Percentiles rank a stretch among this genome's conserved stretches.
These are phyloP conservation scores for Farysia itapuensis DNA, from an alignment of 1,284 basidiomycete genomes.

Conservation along the genomic window DNA sequence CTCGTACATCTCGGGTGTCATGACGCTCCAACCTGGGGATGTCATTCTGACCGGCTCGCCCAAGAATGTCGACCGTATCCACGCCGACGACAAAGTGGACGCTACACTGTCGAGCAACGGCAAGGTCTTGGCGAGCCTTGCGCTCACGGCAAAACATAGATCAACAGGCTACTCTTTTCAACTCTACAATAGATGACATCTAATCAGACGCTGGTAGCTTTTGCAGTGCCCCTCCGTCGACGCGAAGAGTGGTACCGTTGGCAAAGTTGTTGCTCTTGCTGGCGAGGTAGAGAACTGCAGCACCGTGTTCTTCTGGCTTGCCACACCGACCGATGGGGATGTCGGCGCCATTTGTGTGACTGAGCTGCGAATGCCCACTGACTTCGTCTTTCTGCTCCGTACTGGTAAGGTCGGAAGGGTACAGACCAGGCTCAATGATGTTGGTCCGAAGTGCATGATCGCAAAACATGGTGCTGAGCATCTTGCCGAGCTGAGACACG, in stretches of 20 bases:
- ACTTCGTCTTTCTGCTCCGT: conserved; percentile 3
- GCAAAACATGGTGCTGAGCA: conserved; percentile 28
- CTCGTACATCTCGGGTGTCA: neutral
- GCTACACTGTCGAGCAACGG: neutral
- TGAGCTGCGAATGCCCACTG: conserved; percentile 19
- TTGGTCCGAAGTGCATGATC: conserved; percentile 20
- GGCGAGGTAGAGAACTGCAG: conserved; percentile 22
- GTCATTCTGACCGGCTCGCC: conserved; percentile 1
- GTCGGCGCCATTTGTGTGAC: conserved; percentile 37
- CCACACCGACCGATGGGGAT: conserved; percentile 36
- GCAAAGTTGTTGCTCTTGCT: conserved; percentile 14
- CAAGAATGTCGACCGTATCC: neutral
- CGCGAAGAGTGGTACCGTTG: conserved; percentile 24
- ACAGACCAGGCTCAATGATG: conserved; percentile 34
- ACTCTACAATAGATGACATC: too few species aligned
- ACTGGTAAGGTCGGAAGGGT: conserved; percentile 24
- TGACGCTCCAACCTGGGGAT: neutral
- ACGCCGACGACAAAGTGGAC: neutral
- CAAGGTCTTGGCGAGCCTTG: neutral
- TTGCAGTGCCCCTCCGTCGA: conserved; percentile 37
- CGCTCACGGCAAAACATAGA: neutral
- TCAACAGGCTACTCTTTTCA: neutral
- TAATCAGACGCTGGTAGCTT: too few species aligned
- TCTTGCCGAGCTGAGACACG: conserved; percentile 24
- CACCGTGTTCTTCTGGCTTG: conserved; percentile 22